Base-by-base conservation (phyloP, 73 alveolate genomes). In the Paramecium octaurelia region DNA sequence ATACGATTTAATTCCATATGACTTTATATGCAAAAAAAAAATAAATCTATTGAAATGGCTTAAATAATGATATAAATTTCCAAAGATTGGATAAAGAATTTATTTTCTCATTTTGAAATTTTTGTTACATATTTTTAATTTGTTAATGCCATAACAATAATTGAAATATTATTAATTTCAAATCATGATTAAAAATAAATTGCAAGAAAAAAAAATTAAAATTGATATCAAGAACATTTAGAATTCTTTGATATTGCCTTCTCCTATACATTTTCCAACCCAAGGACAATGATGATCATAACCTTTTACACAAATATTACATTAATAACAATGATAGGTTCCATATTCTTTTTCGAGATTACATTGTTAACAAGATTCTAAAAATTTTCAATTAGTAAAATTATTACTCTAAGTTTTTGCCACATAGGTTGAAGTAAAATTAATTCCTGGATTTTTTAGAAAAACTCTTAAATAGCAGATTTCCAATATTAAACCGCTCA, bases 241-340 rank as follows among this genome's bases (percentile, higher is more conserved):
- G 59, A 96, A 96, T 7, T 93, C 90, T 1, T 20, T 23, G 24
- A 83, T 27, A 70, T 96, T 96, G 29, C 91, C 94, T 64, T 36
- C 89, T 59, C 98, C 98, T 36, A 96, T 96, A 58, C 98, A 96
- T 85, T 96, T 96, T 54, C 98, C 95, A 43, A 95, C 93, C 98
- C 98, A 96, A 40, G 97, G 98, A 58, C 98, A 96, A 92, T 96
- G 98, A 89, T 96, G 98, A 89, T 96, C 98, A 48, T 44, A 64
- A 4, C 94, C 96, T 95, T 92, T 95, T 8, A 91, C 85, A 11
- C 97, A 96, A 9, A 95, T 86, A 58, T 92, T 92, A 58, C 98
- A 96, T 16, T 76, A 75, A 57, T 58, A 20, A 43, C 98, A 96
- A 92, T 96, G 98, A 44, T 46, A 27, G 44, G 97, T 94, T 23